These are phyloP conservation scores for Asterophora lycoperdoides DNA, from an alignment of 768 basidiomycete genomes.

Conservation along the genomic window DNA sequence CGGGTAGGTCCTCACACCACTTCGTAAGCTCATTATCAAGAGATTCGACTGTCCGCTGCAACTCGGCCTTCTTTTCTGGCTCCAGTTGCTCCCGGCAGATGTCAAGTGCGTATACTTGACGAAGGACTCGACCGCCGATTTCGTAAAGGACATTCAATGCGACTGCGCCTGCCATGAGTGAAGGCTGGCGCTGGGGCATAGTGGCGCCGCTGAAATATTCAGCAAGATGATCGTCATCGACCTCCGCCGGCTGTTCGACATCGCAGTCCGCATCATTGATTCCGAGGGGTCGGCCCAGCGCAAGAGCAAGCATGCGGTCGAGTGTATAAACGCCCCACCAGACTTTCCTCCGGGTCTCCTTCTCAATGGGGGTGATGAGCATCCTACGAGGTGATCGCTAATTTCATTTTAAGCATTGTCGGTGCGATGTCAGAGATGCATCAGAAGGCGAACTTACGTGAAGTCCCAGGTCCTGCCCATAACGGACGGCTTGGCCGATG, in stretches of 20 bases:
- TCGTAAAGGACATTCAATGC: constrained; percentile 76
- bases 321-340: constrained; percentile 94
- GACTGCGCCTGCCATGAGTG: constrained; percentile 80
- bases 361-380: constrained; percentile 66
- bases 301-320: constrained; percentile 89
- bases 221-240: constrained; percentile 75
- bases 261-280: constrained; percentile 90
- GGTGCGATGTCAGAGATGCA: constrained; percentile 11
- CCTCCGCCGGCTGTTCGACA: constrained; percentile 75
- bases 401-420: constrained; percentile 14
- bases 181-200: constrained; percentile 49
- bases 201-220: constrained; percentile 68
- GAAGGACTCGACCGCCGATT: constrained; percentile 77
- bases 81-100: constrained; percentile 71
- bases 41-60: constrained; percentile 75
- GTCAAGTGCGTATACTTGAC: constrained; percentile 80
- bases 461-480: constrained; percentile 86
- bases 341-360: constrained; percentile 84
- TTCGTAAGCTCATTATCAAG: constrained; percentile 73
- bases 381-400: constrained; percentile 83
- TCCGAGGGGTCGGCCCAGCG: constrained; percentile 84
- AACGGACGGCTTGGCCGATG: constrained; percentile 85
- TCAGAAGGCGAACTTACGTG: constrained; percentile 56
- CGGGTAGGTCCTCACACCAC: constrained; percentile 81
- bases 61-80: constrained; percentile 65